Base-by-base conservation (phyloP, 225 moss, liverwort and hornwort genomes). In the Straminergon stramineum region DNA sequence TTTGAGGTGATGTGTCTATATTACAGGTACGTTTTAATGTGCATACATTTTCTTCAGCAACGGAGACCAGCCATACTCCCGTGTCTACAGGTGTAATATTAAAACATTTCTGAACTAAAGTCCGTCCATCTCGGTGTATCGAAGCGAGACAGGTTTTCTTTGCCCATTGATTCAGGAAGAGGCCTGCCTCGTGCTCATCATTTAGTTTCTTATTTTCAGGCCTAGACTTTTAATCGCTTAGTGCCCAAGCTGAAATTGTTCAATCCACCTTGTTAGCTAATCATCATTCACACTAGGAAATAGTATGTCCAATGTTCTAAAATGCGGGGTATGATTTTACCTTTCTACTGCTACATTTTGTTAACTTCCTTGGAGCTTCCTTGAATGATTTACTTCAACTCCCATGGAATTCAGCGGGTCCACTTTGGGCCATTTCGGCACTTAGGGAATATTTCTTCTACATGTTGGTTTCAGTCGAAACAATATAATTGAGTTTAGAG, bases 21-120 rank as follows among this genome's bases (percentile, higher is more conserved):
- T 83, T 32, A 66, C 95, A 99, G 99, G 71, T 99, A 99, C 87
- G 99, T 99, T 81, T 93, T 99, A 34, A 99, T 99, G 99, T 99
- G 97, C 92, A 96, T 99, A 90, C 97, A 99, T 91, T 99, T 99
- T 92, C 97, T 99, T 75, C 99, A 99, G 93, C 99, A 96, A 91
- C 96, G 99, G 65, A 97, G 95, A 93, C 99, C 97, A 82, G 92
- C 96, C 82, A 93, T 99, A 91, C 96, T 99, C 51, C 99, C 99
- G 62, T 99, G 96, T 89, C 95, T 99, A 68, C 99, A 99, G 98
- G 98, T 98, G 87, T 88, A 89, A 39, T 18, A 41, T 63, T 23
- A 79, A 53, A 31, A n/a, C 78, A 53, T 86, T 84, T 70, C 17
- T 32, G 51, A 75, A 75, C 18, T 60, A 37, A 17, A 31, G 41